Base-by-base conservation (phyloP, 805 yeast genomes). In the Yarrowia osloensis region DNA sequence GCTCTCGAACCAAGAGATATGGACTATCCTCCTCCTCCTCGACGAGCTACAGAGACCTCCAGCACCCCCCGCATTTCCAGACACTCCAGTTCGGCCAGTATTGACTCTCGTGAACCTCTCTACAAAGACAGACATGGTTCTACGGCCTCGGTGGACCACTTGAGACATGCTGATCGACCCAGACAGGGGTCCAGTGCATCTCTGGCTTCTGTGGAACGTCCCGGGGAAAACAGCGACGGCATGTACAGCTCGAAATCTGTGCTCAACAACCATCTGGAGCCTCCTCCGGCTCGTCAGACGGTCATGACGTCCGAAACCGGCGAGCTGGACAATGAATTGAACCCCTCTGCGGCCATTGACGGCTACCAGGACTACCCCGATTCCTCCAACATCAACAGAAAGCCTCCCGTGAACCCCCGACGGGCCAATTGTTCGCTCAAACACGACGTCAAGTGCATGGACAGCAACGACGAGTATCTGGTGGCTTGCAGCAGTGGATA, bases 361-460 rank as follows among this genome's bases (percentile, higher is more conserved):
- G 67, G 54, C 13, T 65, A 39, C 52, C 61, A 47, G 33, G 52
- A 44, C 39, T 70, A 67, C 57, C 77, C 77, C 1, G 77, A 75
- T 46, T 71, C 75, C 6, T 74, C 77, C 19, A 72, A 71, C n/a
- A 70, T 75, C 22, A 76, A 74, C 67, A 68, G 78, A 24, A 65
- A 74, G 39, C 74, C 77, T 4, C 78, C 78, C 1, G 54, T 69
- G 4, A 69, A 70, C 57, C 35, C 68, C 4, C 39, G 70, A 33
- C 19, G 39, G n/a, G 19, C 65, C 12, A 71, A 73, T 47, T 66
- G 66, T 22, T 77, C 74, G 29, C 69, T 73, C 26, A 67, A 68
- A 8, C 69, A 69, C 11, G 67, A 68, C 19, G 69, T 69, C 19
- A 71, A 69, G 19, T 68, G 62, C 44, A 55, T 68, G 19, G 59